Evolutionary conservation across 345 rosid species (phyloP).

Genomic region (Xanthoceras sorbifolium): DNA sequence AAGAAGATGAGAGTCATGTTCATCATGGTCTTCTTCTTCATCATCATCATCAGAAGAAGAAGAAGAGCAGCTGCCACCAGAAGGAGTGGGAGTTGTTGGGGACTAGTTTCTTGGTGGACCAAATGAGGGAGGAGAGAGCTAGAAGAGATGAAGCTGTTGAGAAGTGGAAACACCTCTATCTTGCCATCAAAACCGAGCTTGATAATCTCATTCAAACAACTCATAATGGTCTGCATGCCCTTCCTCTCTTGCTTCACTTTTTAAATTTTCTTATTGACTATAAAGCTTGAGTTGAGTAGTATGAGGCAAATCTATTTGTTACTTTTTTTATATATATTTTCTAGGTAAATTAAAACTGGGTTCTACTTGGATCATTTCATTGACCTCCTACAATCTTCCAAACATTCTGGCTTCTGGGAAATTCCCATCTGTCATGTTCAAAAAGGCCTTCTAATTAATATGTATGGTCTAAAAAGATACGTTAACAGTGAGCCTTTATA

Average conservation of each 20-base stretch:
- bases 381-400: neutral
- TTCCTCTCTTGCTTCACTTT: neutral
- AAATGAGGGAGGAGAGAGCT: slow-evolving; percentile 67
- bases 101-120: slow-evolving; percentile 42
- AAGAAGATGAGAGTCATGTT: slow-evolving; percentile 20
- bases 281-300: neutral
- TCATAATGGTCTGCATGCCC: slow-evolving; percentile 27
- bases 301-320: too few relatives aligned
- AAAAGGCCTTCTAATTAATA: too few relatives aligned
- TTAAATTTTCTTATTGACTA: too few relatives aligned
- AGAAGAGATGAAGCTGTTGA: slow-evolving; percentile 72
- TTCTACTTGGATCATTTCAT: too few relatives aligned
- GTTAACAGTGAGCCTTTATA: neutral
- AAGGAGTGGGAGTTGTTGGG: slow-evolving; percentile 40
- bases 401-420: too few relatives aligned
- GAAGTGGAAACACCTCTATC: slow-evolving; percentile 83
- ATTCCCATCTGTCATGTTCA: too few relatives aligned
- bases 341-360: too few relatives aligned
- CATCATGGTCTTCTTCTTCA: neutral
- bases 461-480: neutral
- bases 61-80: neutral
- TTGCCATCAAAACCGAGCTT: slow-evolving; percentile 81
- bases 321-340: too few relatives aligned
- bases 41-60: neutral
- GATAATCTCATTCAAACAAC: slow-evolving; percentile 74